Evolutionary conservation across 2,329 filamentous ascomycete genomes (phyloP).

Genomic region (Epichloe uncinata): DNA sequence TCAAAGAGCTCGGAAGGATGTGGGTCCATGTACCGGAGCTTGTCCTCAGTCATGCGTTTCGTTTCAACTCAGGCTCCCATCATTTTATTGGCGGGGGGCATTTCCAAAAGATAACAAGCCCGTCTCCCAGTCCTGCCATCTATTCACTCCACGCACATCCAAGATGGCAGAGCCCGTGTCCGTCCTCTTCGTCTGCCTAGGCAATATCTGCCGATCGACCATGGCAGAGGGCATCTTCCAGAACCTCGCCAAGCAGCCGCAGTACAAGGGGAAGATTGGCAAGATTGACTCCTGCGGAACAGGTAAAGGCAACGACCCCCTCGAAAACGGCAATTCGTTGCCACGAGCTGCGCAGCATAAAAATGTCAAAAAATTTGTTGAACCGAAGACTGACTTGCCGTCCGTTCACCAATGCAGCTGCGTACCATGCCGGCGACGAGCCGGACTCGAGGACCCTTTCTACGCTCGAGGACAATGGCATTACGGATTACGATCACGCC

Average conservation of each 20-base stretch:
- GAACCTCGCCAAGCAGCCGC: conserved; percentile 47
- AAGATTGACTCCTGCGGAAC: conserved; percentile 84
- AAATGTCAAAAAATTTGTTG: neutral
- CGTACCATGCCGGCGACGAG: conserved; percentile 65
- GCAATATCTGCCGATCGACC: conserved; percentile 88
- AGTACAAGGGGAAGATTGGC: conserved; percentile 46
- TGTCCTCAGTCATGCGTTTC: too few relatives aligned
- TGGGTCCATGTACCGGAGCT: too few relatives aligned
- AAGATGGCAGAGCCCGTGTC: conserved; percentile 38
- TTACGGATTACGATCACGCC: conserved; percentile 62
- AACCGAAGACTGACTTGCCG: neutral
- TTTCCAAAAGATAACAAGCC: neutral
- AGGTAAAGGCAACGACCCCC: conserved; percentile 21
- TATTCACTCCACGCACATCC: neutral
- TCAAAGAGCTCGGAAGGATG: too few relatives aligned
- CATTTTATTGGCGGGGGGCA: neutral
- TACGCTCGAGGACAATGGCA: conserved; percentile 60
- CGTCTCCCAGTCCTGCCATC: neutral
- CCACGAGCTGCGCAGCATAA: neutral
- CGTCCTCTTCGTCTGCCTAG: conserved; percentile 89
- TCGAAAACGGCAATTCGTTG: neutral
- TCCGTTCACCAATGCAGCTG: conserved; percentile 31
- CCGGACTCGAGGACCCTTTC: conserved; percentile 77
- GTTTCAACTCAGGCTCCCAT: neutral
- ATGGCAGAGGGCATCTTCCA: conserved; percentile 96